Percentiles rank a stretch among this genome's conserved stretches.
Conservation (phyloP, 2,329 filamentous ascomycete species). For the Mycocentrospora acerina region DNA sequence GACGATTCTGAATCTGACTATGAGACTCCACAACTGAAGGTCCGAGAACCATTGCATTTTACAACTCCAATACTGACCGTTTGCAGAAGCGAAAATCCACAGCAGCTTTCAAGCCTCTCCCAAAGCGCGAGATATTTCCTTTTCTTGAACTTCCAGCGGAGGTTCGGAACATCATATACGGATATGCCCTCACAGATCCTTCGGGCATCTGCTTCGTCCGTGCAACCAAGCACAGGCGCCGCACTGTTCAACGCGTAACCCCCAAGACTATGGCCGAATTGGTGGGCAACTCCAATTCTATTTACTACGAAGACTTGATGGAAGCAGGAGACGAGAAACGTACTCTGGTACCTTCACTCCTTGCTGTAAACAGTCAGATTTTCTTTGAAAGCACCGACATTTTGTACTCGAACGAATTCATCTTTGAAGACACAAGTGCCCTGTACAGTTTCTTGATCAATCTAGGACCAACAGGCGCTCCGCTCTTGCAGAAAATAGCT, state of each 20-base stretch:
- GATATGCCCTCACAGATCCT: slow-evolving; percentile 27
- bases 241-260: slow-evolving; percentile 26
- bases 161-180: slow-evolving; percentile 38
- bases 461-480: slow-evolving; percentile 25
- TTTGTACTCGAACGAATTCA: slow-evolving; percentile 34
- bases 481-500: slow-evolving; percentile 25
- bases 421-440: slow-evolving; percentile 27
- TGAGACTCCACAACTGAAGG: slow-evolving; percentile 26
- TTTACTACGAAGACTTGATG: slow-evolving; percentile 7
- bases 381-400: slow-evolving; percentile 25
- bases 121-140: slow-evolving; percentile 36
- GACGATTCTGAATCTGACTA: slow-evolving; percentile 21
- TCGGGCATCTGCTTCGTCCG: slow-evolving; percentile 28
- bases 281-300: neutral
- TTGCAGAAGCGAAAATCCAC: slow-evolving; percentile 25
- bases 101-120: slow-evolving; percentile 18
- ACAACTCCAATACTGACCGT: slow-evolving; percentile 6
- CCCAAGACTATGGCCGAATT: slow-evolving; percentile 2
- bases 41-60: slow-evolving; percentile 8
- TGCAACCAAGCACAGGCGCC: slow-evolving; percentile 28
- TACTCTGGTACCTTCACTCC: slow-evolving; percentile 20
- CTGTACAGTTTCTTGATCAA: slow-evolving; percentile 37
- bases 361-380: slow-evolving; percentile 34
- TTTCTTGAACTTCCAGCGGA: slow-evolving; percentile 39
- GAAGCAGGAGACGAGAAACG: slow-evolving; percentile 9